These are phyloP conservation scores for Curvularia sp. DNA, from an alignment of 2,329 filamentous ascomycete genomes.

Conservation along the genomic window DNA sequence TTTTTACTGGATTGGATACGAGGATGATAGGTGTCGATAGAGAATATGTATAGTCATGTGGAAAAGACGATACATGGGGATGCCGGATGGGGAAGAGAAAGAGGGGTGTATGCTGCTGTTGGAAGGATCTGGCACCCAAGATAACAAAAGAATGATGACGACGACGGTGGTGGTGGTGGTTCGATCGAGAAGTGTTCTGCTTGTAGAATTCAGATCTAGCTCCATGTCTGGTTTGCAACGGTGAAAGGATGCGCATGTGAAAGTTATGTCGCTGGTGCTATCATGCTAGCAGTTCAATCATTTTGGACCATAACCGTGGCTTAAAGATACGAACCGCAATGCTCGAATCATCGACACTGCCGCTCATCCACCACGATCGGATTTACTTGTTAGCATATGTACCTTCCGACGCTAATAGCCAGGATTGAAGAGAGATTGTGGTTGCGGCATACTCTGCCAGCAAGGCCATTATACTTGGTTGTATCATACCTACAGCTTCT, in stretches of 20 bases:
- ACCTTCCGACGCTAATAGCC: conserved; percentile 1
- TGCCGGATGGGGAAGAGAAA: not conserved
- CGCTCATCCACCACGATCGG: conserved; percentile 1
- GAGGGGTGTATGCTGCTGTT: not conserved
- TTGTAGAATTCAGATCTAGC: not conserved
- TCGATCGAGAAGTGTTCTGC: not conserved
- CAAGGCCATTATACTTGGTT: not conserved
- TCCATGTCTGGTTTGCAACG: not conserved
- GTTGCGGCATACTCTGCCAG: not conserved
- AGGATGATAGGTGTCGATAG: not conserved
- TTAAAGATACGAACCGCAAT: not conserved
- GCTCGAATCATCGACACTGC: not conserved
- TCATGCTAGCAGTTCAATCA: not conserved
- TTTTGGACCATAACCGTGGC: not conserved
- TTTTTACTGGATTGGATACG: not conserved
- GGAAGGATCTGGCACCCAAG: not conserved
- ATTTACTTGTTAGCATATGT: not conserved
- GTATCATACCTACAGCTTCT: conserved; percentile 5
- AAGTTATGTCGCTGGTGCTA: not conserved
- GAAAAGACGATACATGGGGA: not conserved
- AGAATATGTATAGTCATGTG: not conserved
- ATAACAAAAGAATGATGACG: not conserved
- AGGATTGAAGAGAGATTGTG: not conserved
- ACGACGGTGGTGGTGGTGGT: not conserved
- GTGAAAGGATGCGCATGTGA: conserved; percentile 1